Evolutionary conservation across 164 flowering plant species (phyloP).

Genomic region (Nymphaea thermarum): DNA sequence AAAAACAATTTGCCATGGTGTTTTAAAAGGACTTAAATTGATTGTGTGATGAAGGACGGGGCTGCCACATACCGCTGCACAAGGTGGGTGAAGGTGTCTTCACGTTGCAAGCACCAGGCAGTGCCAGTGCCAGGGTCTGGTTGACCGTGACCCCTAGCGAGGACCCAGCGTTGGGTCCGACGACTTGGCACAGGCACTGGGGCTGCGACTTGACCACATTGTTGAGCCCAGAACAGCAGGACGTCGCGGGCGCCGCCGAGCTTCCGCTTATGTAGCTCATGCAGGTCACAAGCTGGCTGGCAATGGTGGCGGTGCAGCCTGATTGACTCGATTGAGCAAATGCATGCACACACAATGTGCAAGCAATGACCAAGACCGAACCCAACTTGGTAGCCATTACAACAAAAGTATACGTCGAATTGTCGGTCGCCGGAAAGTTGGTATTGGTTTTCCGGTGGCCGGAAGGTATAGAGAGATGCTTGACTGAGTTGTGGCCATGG

Average conservation of each 20-base stretch:
- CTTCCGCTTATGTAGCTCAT: constrained; percentile 33
- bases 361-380: neutral
- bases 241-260: constrained; percentile 30
- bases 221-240: constrained; percentile 38
- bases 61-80: constrained; percentile 22
- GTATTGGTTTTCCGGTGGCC: neutral
- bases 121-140: constrained; percentile 34
- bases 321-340: constrained; percentile 35
- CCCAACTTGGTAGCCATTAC: neutral
- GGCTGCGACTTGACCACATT: constrained; percentile 27
- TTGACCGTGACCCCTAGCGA: constrained; percentile 30
- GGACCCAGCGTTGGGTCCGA: constrained; percentile 12
- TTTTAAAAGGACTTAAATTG: too few species aligned
- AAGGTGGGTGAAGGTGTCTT: constrained; percentile 34
- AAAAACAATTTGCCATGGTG: too few species aligned
- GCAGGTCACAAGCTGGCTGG: constrained; percentile 24
- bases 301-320: constrained; percentile 17
- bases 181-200: constrained; percentile 30
- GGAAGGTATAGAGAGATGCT: neutral
- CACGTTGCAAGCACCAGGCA: constrained; percentile 40
- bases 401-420: too few species aligned
- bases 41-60: too few species aligned
- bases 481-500: neutral
- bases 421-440: neutral
- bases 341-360: constrained; percentile 9